Percentiles rank a stretch among this genome's conserved stretches.
Conservation (phyloP, 192 early-diverging fungal genomes). For the Entomortierella lignicola region DNA sequence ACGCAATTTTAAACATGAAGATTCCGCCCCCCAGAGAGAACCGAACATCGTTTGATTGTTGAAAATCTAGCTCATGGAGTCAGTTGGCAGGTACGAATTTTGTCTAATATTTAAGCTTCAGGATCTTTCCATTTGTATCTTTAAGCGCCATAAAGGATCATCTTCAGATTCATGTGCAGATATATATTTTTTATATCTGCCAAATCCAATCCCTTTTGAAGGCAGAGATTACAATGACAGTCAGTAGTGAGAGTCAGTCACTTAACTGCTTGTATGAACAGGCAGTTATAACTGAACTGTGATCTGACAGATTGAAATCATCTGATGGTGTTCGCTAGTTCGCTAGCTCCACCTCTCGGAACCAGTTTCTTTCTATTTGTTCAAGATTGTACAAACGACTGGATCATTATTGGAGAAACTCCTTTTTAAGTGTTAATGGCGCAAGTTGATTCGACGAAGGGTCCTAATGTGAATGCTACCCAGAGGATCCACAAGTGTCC, state of each 20-base stretch:
- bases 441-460: neutral
- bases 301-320: neutral
- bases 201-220: neutral
- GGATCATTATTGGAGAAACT: neutral
- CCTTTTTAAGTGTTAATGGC: neutral
- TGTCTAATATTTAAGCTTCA: constrained; percentile 41
- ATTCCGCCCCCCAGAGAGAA: constrained; percentile 62
- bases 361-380: constrained; percentile 5
- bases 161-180: constrained; percentile 1
- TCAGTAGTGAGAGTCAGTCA: neutral
- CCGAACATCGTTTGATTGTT: constrained; percentile 79
- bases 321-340: constrained; percentile 13
- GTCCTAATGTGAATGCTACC: constrained; percentile 1
- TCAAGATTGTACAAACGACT: neutral
- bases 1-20: constrained; percentile 6
- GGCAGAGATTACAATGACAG: neutral
- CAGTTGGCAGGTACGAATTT: constrained; percentile 84
- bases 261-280: neutral
- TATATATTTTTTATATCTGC: neutral
- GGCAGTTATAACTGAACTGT: neutral
- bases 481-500: constrained; percentile 17
- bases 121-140: constrained; percentile 7
- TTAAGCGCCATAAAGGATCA: constrained; percentile 11
- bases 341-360: constrained; percentile 6
- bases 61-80: constrained; percentile 85